Percentiles rank a stretch among this genome's conserved stretches.
phyloP scores from a whole-genome alignment of 1,284 basidiomycete species.

The Grifola frondosa region DNA sequence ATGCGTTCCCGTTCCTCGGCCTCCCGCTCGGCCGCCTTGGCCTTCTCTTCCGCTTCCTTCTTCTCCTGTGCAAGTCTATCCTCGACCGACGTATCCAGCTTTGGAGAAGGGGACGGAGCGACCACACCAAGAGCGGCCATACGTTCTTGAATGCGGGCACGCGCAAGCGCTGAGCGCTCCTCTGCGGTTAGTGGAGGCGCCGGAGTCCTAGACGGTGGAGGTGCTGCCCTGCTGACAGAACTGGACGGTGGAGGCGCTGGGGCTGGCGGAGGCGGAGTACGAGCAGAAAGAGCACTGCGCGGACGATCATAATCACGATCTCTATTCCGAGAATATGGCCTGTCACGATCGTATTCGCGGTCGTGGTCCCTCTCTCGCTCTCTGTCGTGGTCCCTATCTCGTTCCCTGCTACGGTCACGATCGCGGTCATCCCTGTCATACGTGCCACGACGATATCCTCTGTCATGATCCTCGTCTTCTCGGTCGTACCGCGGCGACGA shows the following conservation, averaged over 20 bases:
- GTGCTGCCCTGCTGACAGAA: slow-evolving; percentile 44
- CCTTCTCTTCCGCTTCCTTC: slow-evolving; percentile 83
- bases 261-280: slow-evolving; percentile 50
- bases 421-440: slow-evolving; percentile 40
- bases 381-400: slow-evolving; percentile 34
- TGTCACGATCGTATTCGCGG: slow-evolving; percentile 31
- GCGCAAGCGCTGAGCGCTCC: slow-evolving; percentile 83
- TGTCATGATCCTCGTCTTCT: slow-evolving; percentile 39
- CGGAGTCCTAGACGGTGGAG: slow-evolving; percentile 51
- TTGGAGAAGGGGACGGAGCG: slow-evolving; percentile 45
- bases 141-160: slow-evolving; percentile 82
- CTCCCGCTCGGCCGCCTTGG: slow-evolving; percentile 70
- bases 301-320: slow-evolving; percentile 46
- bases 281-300: slow-evolving; percentile 48
- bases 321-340: slow-evolving; percentile 28
- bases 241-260: slow-evolving; percentile 42
- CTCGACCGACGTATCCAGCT: slow-evolving; percentile 76
- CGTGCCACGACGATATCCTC: slow-evolving; percentile 39
- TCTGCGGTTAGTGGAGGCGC: slow-evolving; percentile 79
- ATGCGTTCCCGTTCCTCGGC: slow-evolving; percentile 74
- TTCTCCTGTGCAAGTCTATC: slow-evolving; percentile 82
- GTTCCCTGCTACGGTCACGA: slow-evolving; percentile 32
- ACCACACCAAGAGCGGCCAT: slow-evolving; percentile 85
- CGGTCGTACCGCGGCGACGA: slow-evolving; percentile 40
- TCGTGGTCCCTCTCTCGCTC: slow-evolving; percentile 34